phyloP scores from a whole-genome alignment of 2,329 filamentous ascomycete species.

The Aspergillus pseudotamarii region DNA sequence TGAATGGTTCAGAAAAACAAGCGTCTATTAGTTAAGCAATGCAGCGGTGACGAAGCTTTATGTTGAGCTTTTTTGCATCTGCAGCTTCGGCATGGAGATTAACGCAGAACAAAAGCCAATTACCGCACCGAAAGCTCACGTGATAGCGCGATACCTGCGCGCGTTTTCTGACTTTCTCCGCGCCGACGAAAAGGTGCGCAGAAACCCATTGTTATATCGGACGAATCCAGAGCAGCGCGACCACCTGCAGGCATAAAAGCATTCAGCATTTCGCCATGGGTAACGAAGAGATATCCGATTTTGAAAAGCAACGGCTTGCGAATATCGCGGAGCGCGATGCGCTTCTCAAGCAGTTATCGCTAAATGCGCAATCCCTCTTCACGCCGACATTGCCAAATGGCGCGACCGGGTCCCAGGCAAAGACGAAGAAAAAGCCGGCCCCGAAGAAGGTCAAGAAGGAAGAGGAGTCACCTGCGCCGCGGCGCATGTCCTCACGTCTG shows the following conservation, averaged over 20 bases:
- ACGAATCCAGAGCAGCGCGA: background rate
- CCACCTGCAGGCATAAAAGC: background rate
- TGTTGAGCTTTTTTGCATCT: background rate
- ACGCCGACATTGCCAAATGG: constrained; percentile 55
- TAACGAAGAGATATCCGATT: constrained; percentile 70
- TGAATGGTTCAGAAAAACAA: background rate
- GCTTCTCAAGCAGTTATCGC: constrained; percentile 74
- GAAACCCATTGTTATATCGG: background rate
- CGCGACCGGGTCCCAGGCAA: constrained; percentile 47
- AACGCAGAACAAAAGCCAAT: background rate
- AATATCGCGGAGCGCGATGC: constrained; percentile 88
- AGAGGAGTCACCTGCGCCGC: constrained; percentile 57
- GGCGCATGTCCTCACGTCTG: constrained; percentile 64
- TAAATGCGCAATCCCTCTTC: constrained; percentile 66
- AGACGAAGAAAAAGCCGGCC: constrained; percentile 50
- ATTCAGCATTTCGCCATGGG: constrained; percentile 22
- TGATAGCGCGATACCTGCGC: constrained; percentile 25
- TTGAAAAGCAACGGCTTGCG: constrained; percentile 80
- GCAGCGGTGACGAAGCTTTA: background rate
- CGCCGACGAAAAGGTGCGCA: background rate
- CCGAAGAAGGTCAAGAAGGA: constrained; percentile 66
- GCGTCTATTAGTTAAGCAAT: background rate
- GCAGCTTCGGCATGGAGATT: background rate
- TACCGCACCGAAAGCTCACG: constrained; percentile 17
- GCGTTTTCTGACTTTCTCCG: constrained; percentile 14